Percentiles rank a stretch among this genome's conserved stretches.
These are phyloP conservation scores for Geoglossum glabrum DNA, from an alignment of 495 filamentous ascomycete species.

Conservation along the genomic window DNA sequence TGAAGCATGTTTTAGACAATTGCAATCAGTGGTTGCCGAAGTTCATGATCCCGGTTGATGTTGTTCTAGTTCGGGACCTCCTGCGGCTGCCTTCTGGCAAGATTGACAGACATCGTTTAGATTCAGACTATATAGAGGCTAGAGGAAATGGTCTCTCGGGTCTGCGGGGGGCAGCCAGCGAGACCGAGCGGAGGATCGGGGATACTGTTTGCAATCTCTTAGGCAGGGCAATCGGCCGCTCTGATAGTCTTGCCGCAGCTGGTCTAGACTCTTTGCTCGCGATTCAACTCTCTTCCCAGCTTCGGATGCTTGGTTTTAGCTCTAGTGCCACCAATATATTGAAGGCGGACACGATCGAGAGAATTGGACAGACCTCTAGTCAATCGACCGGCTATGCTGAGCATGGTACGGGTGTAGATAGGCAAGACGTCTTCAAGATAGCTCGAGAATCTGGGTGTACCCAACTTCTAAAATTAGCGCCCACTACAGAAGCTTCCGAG, in stretches of 20 bases:
- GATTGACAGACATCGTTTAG: slow-evolving; percentile 44
- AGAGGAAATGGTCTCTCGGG: slow-evolving; percentile 2
- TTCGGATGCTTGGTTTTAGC: slow-evolving; percentile 30
- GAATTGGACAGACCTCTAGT: slow-evolving; percentile 10
- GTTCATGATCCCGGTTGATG: slow-evolving; percentile 58
- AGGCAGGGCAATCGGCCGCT: slow-evolving; percentile 18
- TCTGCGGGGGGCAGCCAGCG: slow-evolving; percentile 15
- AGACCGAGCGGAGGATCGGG: slow-evolving; percentile 26
- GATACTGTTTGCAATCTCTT: slow-evolving; percentile 28
- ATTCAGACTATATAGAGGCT: slow-evolving; percentile 28
- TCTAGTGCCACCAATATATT: slow-evolving; percentile 37
- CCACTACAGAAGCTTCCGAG: slow-evolving; percentile 5
- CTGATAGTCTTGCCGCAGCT: slow-evolving; percentile 25
- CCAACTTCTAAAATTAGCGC: neutral
- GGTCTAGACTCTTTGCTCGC: slow-evolving; percentile 57
- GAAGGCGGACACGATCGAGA: slow-evolving; percentile 24
- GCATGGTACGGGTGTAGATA: neutral
- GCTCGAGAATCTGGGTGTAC: neutral
- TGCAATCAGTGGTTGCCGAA: slow-evolving; percentile 51
- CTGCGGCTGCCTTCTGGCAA: slow-evolving; percentile 65
- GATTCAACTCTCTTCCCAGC: slow-evolving; percentile 40
- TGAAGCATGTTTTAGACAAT: slow-evolving; percentile 27
- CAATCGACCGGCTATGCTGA: neutral
- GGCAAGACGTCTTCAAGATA: neutral
- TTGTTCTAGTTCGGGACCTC: slow-evolving; percentile 37